phyloP scores from a whole-genome alignment of 2,329 filamentous ascomycete genomes.

The Drechslera avenae region DNA sequence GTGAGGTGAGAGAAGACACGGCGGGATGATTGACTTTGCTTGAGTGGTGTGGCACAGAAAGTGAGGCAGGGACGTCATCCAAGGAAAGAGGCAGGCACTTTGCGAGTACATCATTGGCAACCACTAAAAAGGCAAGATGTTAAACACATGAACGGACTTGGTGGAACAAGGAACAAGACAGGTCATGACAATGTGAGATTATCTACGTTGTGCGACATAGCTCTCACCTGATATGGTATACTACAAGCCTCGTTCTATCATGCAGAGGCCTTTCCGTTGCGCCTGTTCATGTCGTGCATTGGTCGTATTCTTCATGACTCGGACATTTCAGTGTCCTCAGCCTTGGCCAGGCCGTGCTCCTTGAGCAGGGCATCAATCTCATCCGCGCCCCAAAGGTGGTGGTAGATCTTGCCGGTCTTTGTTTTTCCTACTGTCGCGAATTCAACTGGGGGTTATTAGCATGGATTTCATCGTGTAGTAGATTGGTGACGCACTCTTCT shows the following conservation, averaged over 20 bases:
- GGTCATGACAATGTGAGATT: conserved; percentile 35
- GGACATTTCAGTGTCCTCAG: conserved; percentile 46
- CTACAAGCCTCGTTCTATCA: conserved; percentile 40
- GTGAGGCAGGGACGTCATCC: background rate
- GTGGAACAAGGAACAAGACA: background rate
- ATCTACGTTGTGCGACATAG: conserved; percentile 31
- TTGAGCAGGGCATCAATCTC: conserved; percentile 93
- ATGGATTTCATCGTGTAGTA: background rate
- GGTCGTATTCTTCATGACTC: conserved; percentile 38
- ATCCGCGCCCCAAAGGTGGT: conserved; percentile 94
- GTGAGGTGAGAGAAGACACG: conserved; percentile 5
- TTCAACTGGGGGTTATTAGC: conserved; percentile 69
- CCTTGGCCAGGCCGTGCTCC: conserved; percentile 91
- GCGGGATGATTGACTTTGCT: background rate
- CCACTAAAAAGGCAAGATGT: background rate
- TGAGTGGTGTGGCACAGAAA: background rate
- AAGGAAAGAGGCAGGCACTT: conserved; percentile 1
- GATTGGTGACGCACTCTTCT: conserved; percentile 80
- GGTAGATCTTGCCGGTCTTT: conserved; percentile 94
- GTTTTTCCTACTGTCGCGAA: conserved; percentile 98
- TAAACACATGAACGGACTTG: background rate
- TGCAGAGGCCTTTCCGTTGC: conserved; percentile 31
- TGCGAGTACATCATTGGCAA: background rate
- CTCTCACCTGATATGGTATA: conserved; percentile 41
- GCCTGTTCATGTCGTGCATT: conserved; percentile 25